A percentile compares a stretch with the other conserved stretches of the same genome.
These are phyloP conservation scores for Jamesozyma rosinii DNA, from an alignment of 805 yeast species.

Conservation along the genomic window DNA sequence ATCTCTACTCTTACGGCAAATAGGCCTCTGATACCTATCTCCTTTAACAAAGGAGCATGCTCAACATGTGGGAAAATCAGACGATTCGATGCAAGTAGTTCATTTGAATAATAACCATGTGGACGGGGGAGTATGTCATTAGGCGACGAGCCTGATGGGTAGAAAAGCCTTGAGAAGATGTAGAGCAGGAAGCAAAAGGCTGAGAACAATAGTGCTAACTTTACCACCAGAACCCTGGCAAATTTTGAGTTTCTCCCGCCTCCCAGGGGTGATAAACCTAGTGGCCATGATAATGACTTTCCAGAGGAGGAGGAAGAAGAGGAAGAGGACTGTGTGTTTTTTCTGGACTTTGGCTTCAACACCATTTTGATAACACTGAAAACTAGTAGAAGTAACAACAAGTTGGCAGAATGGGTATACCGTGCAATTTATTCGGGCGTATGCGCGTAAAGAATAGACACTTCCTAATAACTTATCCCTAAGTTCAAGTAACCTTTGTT, in stretches of 20 bases:
- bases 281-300: conserved; percentile 7
- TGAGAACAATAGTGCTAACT: conserved; percentile 3
- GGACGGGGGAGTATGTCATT: conserved; percentile 19
- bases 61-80: conserved; percentile 70
- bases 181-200: conserved; percentile 8
- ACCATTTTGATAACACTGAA: conserved; percentile 19
- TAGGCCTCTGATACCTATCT: conserved; percentile 44
- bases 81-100: conserved; percentile 41
- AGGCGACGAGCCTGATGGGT: conserved; percentile 4
- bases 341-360: conserved; percentile 24
- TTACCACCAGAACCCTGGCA: neutral
- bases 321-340: neutral
- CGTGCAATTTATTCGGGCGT: neutral
- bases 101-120: conserved; percentile 39
- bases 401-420: neutral
- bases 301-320: neutral
- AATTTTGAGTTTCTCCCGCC: conserved; percentile 1
- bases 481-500: no score
- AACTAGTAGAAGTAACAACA: conserved; percentile 15
- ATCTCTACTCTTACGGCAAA: conserved; percentile 41
- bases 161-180: conserved; percentile 14
- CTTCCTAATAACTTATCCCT: no score
- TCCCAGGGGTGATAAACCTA: conserved; percentile 11
- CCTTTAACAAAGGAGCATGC: conserved; percentile 52
- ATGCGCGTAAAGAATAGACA: no score